A percentile compares a stretch with the other conserved stretches of the same genome.
Conservation (phyloP, 176 grass and related monocot species). For the Cocos nucifera region DNA sequence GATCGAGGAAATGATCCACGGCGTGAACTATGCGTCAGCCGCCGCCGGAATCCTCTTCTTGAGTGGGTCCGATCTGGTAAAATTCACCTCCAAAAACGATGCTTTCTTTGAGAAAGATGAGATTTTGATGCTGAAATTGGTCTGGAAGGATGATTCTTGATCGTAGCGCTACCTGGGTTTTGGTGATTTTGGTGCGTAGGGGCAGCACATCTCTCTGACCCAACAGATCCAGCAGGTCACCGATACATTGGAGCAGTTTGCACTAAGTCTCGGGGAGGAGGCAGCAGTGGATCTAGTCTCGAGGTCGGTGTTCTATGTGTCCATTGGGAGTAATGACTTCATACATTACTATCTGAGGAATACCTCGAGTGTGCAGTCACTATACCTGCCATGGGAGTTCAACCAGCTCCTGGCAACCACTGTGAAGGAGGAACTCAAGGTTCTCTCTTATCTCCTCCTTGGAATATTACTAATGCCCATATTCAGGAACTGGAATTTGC, state of each 20-base stretch:
- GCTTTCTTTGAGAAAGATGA: neutral
- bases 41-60: conserved; percentile 51
- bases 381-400: conserved; percentile 69
- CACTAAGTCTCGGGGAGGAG: conserved; percentile 49
- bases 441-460: neutral
- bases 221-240: conserved; percentile 68
- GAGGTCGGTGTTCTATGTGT: conserved; percentile 59
- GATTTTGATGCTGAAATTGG: neutral
- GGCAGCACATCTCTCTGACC: conserved; percentile 57
- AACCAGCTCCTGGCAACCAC: conserved; percentile 56
- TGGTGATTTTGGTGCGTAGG: conserved; percentile 21
- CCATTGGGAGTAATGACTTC: conserved; percentile 72
- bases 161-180: no score
- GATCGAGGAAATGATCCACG: conserved; percentile 32
- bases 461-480: no score
- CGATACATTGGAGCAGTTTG: conserved; percentile 49
- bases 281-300: conserved; percentile 42
- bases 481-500: no score
- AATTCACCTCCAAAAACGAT: neutral
- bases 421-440: conserved; percentile 58
- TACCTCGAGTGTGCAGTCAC: conserved; percentile 43
- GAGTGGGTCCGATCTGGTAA: conserved; percentile 67
- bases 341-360: conserved; percentile 75
- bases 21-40: conserved; percentile 37
- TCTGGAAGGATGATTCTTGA: neutral